Evolutionary conservation across 2,329 filamentous ascomycete species (phyloP).

Genomic region (Aphanocladium album): DNA sequence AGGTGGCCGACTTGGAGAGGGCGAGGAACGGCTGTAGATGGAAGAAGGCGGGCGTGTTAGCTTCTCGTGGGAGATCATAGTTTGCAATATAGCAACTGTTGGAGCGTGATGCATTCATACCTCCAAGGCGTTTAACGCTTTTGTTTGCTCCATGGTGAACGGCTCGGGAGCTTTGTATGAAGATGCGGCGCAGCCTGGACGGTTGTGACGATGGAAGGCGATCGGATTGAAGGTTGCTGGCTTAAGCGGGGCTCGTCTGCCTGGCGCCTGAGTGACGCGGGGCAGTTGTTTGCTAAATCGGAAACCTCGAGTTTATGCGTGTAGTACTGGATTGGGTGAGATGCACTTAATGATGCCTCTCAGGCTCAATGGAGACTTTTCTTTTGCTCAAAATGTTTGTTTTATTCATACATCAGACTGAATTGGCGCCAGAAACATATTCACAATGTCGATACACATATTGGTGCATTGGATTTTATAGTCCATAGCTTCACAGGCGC

Average conservation of each 20-base stretch:
- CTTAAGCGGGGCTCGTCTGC: constrained; percentile 7
- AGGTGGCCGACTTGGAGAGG: constrained; percentile 79
- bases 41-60: neutral
- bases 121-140: constrained; percentile 60
- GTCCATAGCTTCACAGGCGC: too few relatives aligned
- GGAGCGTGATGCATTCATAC: constrained; percentile 31
- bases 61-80: neutral
- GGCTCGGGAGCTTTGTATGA: neutral
- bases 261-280: constrained; percentile 12
- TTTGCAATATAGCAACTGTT: neutral
- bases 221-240: constrained; percentile 1
- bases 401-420: neutral
- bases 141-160: constrained; percentile 66
- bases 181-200: constrained; percentile 9
- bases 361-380: neutral
- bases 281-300: neutral
- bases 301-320: too few relatives aligned
- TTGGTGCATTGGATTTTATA: too few relatives aligned
- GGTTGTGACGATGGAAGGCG: constrained; percentile 11
- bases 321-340: neutral
- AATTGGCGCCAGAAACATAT: too few relatives aligned
- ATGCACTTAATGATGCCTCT: too few relatives aligned
- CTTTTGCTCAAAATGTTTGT: neutral
- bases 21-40: constrained; percentile 76
- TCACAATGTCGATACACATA: too few relatives aligned